Percentiles rank a stretch among this genome's conserved stretches.
phyloP scores from a whole-genome alignment of 257 asterid genomes.

The Cruciata laevipes region DNA sequence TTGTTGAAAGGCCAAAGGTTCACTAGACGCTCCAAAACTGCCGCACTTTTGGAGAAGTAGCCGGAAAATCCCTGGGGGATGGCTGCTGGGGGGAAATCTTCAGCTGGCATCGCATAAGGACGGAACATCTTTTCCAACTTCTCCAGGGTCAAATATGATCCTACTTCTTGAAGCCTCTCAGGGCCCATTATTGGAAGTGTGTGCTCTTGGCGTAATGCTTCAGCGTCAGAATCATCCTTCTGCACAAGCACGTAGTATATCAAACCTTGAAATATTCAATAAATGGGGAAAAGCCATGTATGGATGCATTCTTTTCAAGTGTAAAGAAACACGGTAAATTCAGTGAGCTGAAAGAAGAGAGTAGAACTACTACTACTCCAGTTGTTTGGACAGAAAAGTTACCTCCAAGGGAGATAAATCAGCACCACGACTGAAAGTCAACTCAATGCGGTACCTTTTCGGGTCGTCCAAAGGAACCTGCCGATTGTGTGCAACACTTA shows the following conservation, averaged over 20 bases:
- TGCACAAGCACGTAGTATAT: constrained; percentile 19
- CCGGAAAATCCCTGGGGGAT: constrained; percentile 85
- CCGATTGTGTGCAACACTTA: constrained; percentile 20
- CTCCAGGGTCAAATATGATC: constrained; percentile 62
- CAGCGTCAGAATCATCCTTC: constrained; percentile 60
- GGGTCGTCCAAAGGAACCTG: constrained; percentile 88
- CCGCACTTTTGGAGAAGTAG: constrained; percentile 83
- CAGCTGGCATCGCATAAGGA: constrained; percentile 90
- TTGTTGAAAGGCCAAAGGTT: constrained; percentile 87
- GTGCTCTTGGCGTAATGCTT: constrained; percentile 75
- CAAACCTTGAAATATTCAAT: background rate
- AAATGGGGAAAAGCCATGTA: background rate
- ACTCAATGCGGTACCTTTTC: constrained; percentile 69
- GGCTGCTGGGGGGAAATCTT: constrained; percentile 85
- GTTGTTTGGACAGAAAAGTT: constrained; percentile 10
- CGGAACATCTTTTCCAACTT: constrained; percentile 78
- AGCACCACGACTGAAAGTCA: constrained; percentile 90
- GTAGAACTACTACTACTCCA: background rate
- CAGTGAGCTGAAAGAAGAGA: no score
- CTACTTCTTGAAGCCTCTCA: constrained; percentile 80
- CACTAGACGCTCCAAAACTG: constrained; percentile 81
- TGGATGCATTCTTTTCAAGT: background rate
- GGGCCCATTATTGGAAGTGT: constrained; percentile 89
- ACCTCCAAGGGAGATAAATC: constrained; percentile 91
- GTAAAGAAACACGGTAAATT: background rate